Evolutionary conservation across 805 yeast species (phyloP).

Genomic region (Clavispora carvajalis): DNA sequence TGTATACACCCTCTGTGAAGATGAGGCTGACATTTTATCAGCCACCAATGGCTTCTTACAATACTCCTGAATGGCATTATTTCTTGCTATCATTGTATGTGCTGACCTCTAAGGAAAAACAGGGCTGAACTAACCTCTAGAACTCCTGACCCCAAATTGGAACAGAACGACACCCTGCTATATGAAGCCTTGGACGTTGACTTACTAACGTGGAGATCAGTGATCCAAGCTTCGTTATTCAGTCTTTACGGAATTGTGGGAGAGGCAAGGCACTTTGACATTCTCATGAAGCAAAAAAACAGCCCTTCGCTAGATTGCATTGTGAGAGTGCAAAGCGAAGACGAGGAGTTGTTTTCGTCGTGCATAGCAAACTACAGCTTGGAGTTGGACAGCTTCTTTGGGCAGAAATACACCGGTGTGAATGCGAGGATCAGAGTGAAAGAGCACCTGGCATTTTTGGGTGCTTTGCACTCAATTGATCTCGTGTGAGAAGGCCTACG

Average conservation of each 20-base stretch:
- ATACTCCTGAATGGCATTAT: slow-evolving; percentile 20
- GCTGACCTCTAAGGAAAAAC: background rate
- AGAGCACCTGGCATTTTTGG: slow-evolving; percentile 17
- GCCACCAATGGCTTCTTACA: background rate
- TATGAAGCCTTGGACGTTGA: slow-evolving; percentile 19
- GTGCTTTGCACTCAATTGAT: slow-evolving; percentile 3
- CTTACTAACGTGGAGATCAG: slow-evolving; percentile 27
- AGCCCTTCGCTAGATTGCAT: slow-evolving; percentile 15
- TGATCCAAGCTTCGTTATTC: slow-evolving; percentile 19
- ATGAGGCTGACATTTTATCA: background rate
- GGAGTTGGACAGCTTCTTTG: slow-evolving; percentile 21
- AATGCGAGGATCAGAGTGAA: slow-evolving; percentile 15
- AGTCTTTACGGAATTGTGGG: slow-evolving; percentile 32
- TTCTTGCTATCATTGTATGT: slow-evolving; percentile 21
- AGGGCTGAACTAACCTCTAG: slow-evolving; percentile 4
- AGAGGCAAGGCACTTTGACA: slow-evolving; percentile 26
- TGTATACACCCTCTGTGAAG: background rate
- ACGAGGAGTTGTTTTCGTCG: slow-evolving; percentile 23
- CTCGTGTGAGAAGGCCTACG: too few relatives aligned
- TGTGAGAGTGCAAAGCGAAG: slow-evolving; percentile 26
- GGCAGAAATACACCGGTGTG: slow-evolving; percentile 13
- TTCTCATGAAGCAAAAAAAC: slow-evolving; percentile 14
- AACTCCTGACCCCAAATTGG: slow-evolving; percentile 14
- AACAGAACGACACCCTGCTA: slow-evolving; percentile 6
- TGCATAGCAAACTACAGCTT: slow-evolving; percentile 29